Conservation (phyloP, 2,329 filamentous ascomycete genomes). For the Cadophora sp. region DNA sequence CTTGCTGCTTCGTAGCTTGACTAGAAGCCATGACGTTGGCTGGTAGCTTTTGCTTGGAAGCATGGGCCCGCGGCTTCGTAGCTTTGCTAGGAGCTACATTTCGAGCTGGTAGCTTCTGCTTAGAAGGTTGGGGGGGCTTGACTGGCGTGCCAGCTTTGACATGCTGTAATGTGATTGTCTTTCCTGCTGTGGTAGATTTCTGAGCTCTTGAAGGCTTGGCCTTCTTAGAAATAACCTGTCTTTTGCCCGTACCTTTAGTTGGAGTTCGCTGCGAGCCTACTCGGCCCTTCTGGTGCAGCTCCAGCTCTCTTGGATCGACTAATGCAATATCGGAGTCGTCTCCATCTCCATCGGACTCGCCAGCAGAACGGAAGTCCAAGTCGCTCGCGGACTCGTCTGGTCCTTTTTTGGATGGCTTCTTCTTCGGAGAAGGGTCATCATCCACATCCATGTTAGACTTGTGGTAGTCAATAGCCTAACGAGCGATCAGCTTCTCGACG, state of each 20-base stretch:
- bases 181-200: not conserved
- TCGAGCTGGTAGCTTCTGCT: constrained; percentile 8
- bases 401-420: constrained; percentile 22
- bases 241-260: constrained; percentile 25
- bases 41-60: constrained; percentile 4
- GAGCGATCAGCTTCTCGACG: not conserved
- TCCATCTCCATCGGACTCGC: constrained; percentile 38
- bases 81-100: constrained; percentile 3
- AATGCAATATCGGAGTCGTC: constrained; percentile 37
- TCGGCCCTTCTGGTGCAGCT: not conserved
- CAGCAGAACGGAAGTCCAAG: constrained; percentile 45
- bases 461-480: constrained; percentile 34
- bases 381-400: constrained; percentile 37
- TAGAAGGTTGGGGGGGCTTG: constrained; percentile 2
- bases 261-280: constrained; percentile 7
- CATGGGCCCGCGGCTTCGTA: constrained; percentile 1
- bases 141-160: constrained; percentile 8
- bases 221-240: not conserved
- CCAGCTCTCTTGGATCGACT: constrained; percentile 33
- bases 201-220: constrained; percentile 1
- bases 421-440: constrained; percentile 32
- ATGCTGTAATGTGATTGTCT: not conserved
- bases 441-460: constrained; percentile 30
- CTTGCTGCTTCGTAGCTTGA: constrained; percentile 8
- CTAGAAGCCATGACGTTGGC: constrained; percentile 4